Conservation (phyloP, 768 basidiomycete species). For the Pleurotus eryngii region DNA sequence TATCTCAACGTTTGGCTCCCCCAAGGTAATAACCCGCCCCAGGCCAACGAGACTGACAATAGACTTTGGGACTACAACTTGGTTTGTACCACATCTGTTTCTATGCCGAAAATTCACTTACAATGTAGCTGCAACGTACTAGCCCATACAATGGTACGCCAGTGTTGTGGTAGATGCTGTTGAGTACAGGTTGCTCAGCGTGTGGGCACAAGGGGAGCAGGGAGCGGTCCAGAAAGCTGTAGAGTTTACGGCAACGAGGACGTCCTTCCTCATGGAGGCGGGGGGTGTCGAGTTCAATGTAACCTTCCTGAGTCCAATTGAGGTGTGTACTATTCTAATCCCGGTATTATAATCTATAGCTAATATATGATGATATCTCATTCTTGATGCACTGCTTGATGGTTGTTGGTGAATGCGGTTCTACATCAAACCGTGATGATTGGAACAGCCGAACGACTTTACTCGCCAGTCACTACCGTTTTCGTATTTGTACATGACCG, state of each 20-base stretch:
- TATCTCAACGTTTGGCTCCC: conserved; percentile 5
- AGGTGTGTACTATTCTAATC: background rate
- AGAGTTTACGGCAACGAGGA: conserved; percentile 8
- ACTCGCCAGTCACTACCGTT: conserved; percentile 10
- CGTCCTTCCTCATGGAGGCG: conserved; percentile 1
- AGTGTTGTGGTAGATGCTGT: background rate
- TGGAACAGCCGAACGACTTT: conserved; percentile 3
- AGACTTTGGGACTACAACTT: background rate
- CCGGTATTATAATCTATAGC: background rate
- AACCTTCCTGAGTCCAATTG: conserved; percentile 13
- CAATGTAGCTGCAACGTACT: too few species aligned
- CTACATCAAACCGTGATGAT: too few species aligned
- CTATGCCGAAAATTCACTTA: background rate
- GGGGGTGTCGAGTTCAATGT: conserved; percentile 9
- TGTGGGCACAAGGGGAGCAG: background rate
- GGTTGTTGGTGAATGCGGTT: too few species aligned
- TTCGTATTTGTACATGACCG: conserved; percentile 6
- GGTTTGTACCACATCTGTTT: background rate
- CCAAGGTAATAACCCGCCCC: conserved; percentile 2
- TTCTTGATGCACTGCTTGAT: too few species aligned
- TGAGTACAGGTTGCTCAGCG: background rate
- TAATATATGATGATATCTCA: background rate
- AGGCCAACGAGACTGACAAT: background rate
- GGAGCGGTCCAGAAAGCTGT: background rate
- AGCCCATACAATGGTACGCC: conserved; percentile 6